These are phyloP conservation scores for Wickerhamomyces kurtzmanii DNA, from an alignment of 805 yeast genomes.

Conservation along the genomic window DNA sequence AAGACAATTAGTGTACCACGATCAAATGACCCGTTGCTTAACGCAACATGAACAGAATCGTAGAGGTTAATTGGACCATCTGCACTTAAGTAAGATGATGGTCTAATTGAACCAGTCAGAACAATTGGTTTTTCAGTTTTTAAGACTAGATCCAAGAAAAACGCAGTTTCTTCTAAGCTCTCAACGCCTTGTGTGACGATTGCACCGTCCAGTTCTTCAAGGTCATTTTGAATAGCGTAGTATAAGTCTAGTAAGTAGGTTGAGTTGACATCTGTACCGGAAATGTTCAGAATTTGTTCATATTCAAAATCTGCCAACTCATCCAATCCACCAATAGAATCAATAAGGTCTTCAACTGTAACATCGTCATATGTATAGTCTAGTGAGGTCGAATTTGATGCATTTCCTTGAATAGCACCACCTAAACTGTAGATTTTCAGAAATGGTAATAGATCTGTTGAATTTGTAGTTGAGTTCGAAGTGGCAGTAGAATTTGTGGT, in stretches of 20 bases:
- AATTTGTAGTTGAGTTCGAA: no score
- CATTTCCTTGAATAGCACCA: not conserved
- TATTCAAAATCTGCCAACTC: constrained; percentile 29
- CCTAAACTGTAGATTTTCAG: constrained; percentile 4
- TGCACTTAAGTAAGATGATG: constrained; percentile 37
- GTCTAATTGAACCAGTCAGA: constrained; percentile 42
- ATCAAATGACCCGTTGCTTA: constrained; percentile 22
- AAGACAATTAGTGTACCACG: constrained; percentile 39
- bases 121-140: constrained; percentile 30
- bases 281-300: constrained; percentile 33
- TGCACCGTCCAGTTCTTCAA: constrained; percentile 29
- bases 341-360: constrained; percentile 20
- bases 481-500: no score
- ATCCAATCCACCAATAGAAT: constrained; percentile 30
- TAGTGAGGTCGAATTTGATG: not conserved
- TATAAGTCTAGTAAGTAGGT: constrained; percentile 23
- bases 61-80: constrained; percentile 43
- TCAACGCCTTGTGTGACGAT: constrained; percentile 42
- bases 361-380: not conserved
- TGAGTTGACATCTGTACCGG: constrained; percentile 31
- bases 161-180: constrained; percentile 40
- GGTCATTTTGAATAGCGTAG: constrained; percentile 23
- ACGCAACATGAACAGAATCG: constrained; percentile 39
- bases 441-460: not conserved
- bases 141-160: constrained; percentile 34